Evolutionary conservation across 805 yeast genomes (phyloP).

Genomic region (Yamadazyma ubonensis): DNA sequence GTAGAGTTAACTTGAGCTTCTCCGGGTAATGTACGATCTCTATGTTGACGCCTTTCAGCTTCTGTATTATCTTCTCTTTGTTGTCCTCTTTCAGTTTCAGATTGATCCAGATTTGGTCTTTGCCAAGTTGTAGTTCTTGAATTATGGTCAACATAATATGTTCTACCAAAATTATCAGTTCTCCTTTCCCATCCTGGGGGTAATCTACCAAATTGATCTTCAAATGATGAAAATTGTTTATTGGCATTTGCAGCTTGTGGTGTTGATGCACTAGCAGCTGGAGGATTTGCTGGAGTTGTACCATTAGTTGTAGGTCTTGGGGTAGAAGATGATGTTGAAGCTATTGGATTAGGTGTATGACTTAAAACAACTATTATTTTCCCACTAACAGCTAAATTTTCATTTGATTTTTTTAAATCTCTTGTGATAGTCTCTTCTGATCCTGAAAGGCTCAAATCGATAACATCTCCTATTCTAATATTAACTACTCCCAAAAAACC

Average conservation of each 20-base stretch:
- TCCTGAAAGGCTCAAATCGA: slow-evolving; percentile 55
- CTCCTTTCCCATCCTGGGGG: slow-evolving; percentile 99
- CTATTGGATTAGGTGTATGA: slow-evolving; percentile 27
- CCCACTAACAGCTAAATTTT: slow-evolving; percentile 90
- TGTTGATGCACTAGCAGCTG: slow-evolving; percentile 10
- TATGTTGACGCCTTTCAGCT: slow-evolving; percentile 86
- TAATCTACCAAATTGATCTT: slow-evolving; percentile 92
- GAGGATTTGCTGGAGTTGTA: not conserved
- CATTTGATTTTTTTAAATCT: slow-evolving; percentile 88
- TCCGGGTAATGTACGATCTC: slow-evolving; percentile 86
- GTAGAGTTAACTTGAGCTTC: slow-evolving; percentile 37
- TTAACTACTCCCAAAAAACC: slow-evolving; percentile 97
- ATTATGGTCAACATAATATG: slow-evolving; percentile 97
- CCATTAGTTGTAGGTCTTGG: slow-evolving; percentile 19
- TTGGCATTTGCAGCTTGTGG: slow-evolving; percentile 16
- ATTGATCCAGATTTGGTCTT: slow-evolving; percentile 82
- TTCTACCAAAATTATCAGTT: slow-evolving; percentile 95
- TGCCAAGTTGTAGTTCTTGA: slow-evolving; percentile 99
- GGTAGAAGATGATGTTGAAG: slow-evolving; percentile 11
- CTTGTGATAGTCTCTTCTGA: slow-evolving; percentile 87
- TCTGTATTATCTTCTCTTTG: slow-evolving; percentile 72
- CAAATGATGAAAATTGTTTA: slow-evolving; percentile 87
- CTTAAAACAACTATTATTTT: slow-evolving; percentile 77
- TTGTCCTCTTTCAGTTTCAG: slow-evolving; percentile 66
- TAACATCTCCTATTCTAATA: slow-evolving; percentile 82